These are phyloP conservation scores for Metschnikowia lachancei DNA, from an alignment of 805 yeast species.

Conservation along the genomic window DNA sequence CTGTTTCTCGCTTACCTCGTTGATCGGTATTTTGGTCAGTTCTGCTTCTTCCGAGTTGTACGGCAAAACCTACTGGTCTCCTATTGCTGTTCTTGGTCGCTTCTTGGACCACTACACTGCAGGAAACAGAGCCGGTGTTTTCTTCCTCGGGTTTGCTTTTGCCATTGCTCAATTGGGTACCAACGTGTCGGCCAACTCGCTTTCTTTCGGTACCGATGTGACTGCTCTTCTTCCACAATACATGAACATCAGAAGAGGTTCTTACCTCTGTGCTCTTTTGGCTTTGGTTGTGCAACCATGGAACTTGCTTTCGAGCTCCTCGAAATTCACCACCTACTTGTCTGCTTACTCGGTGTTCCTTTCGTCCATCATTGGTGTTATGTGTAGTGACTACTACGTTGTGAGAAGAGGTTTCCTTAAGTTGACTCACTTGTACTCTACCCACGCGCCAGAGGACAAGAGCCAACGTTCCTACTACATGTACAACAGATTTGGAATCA, in stretches of 20 bases:
- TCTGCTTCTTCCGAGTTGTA: conserved; percentile 70
- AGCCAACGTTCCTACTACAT: conserved; percentile 45
- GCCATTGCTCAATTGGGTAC: conserved; percentile 77
- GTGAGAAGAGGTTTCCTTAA: conserved; percentile 71
- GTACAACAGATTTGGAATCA: conserved; percentile 61
- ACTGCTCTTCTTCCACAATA: conserved; percentile 62
- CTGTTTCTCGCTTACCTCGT: conserved; percentile 74
- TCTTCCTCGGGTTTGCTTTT: conserved; percentile 67
- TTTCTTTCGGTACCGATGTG: conserved; percentile 72
- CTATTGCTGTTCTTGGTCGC: conserved; percentile 67
- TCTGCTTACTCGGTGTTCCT: conserved; percentile 81
- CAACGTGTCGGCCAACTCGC: conserved; percentile 68
- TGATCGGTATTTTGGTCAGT: conserved; percentile 81
- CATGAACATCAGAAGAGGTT: conserved; percentile 76
- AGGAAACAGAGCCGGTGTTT: conserved; percentile 78
- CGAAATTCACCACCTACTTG: conserved; percentile 74
- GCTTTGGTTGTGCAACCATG: conserved; percentile 79
- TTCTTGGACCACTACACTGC: conserved; percentile 51
- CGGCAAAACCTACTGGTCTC: conserved; percentile 77
- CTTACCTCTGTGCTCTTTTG: conserved; percentile 68
- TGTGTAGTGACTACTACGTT: conserved; percentile 58
- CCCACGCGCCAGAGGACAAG: conserved; percentile 35
- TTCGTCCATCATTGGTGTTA: conserved; percentile 79
- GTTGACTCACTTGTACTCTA: conserved; percentile 60
- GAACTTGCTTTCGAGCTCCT: conserved; percentile 64